Conservation (phyloP, 176 grass and related monocot species). For the Lolium multiflorum region DNA sequence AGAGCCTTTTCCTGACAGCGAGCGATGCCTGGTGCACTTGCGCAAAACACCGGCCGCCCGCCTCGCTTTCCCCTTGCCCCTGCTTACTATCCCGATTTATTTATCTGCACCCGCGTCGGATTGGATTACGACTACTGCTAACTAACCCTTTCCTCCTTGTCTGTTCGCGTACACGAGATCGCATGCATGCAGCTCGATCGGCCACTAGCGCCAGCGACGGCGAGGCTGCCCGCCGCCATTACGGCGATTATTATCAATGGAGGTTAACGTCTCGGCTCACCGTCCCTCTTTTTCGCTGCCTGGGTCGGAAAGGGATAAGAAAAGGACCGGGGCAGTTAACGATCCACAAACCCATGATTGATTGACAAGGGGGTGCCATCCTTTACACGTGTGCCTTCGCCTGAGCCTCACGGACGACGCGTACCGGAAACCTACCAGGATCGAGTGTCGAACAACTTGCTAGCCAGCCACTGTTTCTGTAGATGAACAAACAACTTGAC, state of each 20-base stretch:
- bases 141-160: background rate
- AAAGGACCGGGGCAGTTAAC: conserved; percentile 46
- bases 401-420: too few relatives aligned
- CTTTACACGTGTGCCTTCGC: conserved; percentile 37
- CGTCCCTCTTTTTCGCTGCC: background rate
- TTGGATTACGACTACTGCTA: conserved; percentile 31
- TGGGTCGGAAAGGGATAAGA: conserved; percentile 41
- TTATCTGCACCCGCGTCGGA: conserved; percentile 18
- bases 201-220: conserved; percentile 10
- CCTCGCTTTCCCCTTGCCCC: too few relatives aligned
- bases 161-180: background rate
- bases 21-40: background rate
- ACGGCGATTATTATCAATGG: conserved; percentile 34
- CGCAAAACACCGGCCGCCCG: conserved; percentile 14
- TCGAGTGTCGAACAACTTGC: too few relatives aligned
- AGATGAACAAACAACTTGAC: too few relatives aligned
- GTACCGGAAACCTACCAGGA: too few relatives aligned
- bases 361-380: background rate
- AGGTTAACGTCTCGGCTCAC: conserved; percentile 37
- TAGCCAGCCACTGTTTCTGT: too few relatives aligned
- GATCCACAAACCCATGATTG: conserved; percentile 39
- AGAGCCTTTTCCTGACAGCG: conserved; percentile 30
- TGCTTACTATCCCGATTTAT: too few relatives aligned
- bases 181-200: conserved; percentile 28
- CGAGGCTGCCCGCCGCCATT: background rate